Evolutionary conservation across 129 eudicot species (phyloP).

Genomic region (Helianthus annuus): DNA sequence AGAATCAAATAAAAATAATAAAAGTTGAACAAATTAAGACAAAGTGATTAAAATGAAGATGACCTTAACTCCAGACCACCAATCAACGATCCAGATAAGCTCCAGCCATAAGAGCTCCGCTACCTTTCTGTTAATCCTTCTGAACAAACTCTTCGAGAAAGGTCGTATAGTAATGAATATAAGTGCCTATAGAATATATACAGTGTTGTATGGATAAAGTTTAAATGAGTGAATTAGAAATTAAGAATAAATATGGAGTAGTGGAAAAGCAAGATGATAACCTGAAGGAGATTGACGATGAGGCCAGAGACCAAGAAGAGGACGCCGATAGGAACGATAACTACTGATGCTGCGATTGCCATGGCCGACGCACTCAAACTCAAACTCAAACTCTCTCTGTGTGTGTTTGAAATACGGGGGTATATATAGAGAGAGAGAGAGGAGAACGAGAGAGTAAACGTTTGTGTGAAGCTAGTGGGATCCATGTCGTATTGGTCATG

Average conservation of each 20-base stretch:
- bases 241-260: no score
- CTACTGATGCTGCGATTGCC: conserved; percentile 79
- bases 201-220: not conserved
- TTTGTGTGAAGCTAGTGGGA: not conserved
- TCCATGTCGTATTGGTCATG: no score
- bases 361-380: conserved; percentile 19
- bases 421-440: no score
- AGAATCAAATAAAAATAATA: no score
- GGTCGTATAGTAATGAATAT: conserved; percentile 74
- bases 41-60: no score
- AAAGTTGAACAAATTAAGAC: no score
- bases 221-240: not conserved
- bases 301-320: conserved; percentile 85
- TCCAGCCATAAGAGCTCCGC: conserved; percentile 88
- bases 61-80: conserved; percentile 98
- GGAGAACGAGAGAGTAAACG: conserved; percentile 18
- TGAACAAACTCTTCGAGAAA: conserved; percentile 66
- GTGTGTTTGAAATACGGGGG: not conserved
- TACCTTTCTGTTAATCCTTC: conserved; percentile 75
- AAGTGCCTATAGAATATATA: conserved; percentile 47
- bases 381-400: no score
- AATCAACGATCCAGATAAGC: conserved; percentile 91
- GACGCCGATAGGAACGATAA: conserved; percentile 73
- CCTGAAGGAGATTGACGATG: conserved; percentile 82
- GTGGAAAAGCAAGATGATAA: not conserved